These are phyloP conservation scores for Oryza brachyantha DNA, from an alignment of 176 grass and related monocot genomes.

Conservation along the genomic window DNA sequence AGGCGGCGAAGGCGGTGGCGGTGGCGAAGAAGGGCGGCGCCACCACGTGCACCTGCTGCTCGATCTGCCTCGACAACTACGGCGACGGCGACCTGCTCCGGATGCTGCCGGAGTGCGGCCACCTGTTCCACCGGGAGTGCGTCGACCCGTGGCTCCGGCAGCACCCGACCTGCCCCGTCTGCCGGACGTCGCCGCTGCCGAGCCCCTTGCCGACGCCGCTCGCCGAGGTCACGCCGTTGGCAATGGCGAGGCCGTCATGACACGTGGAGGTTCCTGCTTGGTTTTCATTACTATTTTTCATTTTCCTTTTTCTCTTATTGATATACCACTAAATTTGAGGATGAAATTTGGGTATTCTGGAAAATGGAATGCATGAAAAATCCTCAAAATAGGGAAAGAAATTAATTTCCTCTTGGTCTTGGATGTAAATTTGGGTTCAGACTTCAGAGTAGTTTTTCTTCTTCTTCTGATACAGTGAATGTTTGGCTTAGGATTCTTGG, in stretches of 20 bases:
- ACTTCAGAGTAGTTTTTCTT: not conserved
- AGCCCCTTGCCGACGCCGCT: conserved; percentile 83
- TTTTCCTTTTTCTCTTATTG: not conserved
- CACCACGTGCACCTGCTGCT: conserved; percentile 70
- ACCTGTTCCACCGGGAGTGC: conserved; percentile 81
- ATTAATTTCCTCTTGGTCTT: conserved; percentile 5
- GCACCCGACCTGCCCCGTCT: conserved; percentile 83
- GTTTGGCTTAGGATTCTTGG: conserved; percentile 18
- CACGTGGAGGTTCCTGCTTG: not conserved
- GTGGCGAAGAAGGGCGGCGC: conserved; percentile 8
- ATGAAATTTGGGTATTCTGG: not conserved
- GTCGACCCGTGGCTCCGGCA: conserved; percentile 83
- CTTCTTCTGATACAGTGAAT: not conserved
- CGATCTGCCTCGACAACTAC: conserved; percentile 83
- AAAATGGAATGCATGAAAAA: not conserved
- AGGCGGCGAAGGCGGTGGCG: conserved; percentile 3
- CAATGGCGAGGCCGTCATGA: conserved; percentile 36
- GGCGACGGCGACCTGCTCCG: conserved; percentile 73
- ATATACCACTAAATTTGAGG: not conserved
- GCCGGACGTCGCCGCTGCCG: conserved; percentile 78
- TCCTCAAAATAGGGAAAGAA: conserved; percentile 22
- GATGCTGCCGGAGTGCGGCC: conserved; percentile 76
- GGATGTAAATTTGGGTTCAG: conserved; percentile 38
- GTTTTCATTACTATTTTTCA: conserved; percentile 1
- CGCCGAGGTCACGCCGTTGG: conserved; percentile 56